These are phyloP conservation scores for Arthrobotrys sinensis DNA, from an alignment of 2,329 filamentous ascomycete genomes.

Conservation along the genomic window DNA sequence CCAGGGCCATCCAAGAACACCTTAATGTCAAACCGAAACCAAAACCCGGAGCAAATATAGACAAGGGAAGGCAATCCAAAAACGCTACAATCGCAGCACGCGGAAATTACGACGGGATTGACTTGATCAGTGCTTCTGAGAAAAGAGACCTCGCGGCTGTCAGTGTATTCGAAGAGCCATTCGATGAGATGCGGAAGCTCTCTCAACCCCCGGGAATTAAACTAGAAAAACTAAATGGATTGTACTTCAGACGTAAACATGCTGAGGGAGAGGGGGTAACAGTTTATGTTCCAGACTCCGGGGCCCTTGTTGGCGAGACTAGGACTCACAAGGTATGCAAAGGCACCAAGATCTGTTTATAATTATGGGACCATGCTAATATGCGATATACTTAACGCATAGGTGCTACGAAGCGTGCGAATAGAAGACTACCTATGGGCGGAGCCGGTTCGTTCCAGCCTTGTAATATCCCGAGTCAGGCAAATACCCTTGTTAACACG, in stretches of 20 bases:
- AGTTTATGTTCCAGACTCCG: conserved; percentile 19
- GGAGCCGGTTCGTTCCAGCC: neutral
- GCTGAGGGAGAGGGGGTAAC: neutral
- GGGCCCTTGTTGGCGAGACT: neutral
- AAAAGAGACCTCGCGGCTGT: neutral
- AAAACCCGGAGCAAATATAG: too few species aligned
- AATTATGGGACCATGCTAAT: neutral
- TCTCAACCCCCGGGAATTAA: neutral
- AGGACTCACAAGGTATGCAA: conserved; percentile 1
- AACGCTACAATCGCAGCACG: too few species aligned
- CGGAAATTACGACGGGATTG: too few species aligned
- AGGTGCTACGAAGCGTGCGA: neutral
- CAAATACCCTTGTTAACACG: too few species aligned
- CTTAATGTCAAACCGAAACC: too few species aligned
- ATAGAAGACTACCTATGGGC: conserved; percentile 13
- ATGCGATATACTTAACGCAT: neutral
- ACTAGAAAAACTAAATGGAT: neutral
- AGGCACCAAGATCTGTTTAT: too few species aligned
- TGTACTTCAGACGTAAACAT: conserved; percentile 3
- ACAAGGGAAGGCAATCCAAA: too few species aligned
- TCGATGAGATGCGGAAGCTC: conserved; percentile 23
- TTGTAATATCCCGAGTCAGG: too few species aligned
- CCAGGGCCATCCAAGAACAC: too few species aligned
- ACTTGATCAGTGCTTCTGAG: too few species aligned
- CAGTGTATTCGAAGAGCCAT: conserved; percentile 14